phyloP scores from a whole-genome alignment of 768 basidiomycete genomes.

The Melanogaster broomeanus region DNA sequence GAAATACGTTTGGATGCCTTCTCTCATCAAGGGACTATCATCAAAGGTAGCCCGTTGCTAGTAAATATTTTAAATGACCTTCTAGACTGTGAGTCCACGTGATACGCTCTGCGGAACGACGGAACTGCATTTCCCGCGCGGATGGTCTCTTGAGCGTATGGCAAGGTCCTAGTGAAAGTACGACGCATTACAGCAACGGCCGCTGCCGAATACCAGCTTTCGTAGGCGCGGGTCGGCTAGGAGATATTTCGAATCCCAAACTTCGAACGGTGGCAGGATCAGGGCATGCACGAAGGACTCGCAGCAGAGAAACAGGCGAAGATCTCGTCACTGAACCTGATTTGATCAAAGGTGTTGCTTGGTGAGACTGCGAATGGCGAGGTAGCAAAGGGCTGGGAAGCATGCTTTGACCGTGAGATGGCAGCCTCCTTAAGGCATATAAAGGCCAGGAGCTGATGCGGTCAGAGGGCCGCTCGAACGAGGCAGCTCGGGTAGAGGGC shows the following conservation, averaged over 20 bases:
- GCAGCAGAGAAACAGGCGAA: slow-evolving; percentile 28
- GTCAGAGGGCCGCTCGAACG: slow-evolving; percentile 29
- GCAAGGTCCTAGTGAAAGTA: slow-evolving; percentile 33
- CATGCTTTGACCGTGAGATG: slow-evolving; percentile 12
- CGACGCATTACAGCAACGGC: slow-evolving; percentile 36
- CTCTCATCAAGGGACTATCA: no score
- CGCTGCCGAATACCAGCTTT: slow-evolving; percentile 38
- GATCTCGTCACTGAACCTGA: slow-evolving; percentile 24
- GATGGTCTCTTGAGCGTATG: slow-evolving; percentile 37
- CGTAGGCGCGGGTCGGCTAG: slow-evolving; percentile 22
- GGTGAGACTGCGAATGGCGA: slow-evolving; percentile 35
- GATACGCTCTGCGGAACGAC: slow-evolving; percentile 31
- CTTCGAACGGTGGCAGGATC: slow-evolving; percentile 32
- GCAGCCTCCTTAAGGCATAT: slow-evolving; percentile 38
- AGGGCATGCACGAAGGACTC: slow-evolving; percentile 37
- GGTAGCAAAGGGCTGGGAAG: slow-evolving; percentile 23
- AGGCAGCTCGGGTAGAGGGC: slow-evolving; percentile 28
- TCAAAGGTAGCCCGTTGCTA: no score
- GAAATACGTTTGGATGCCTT: slow-evolving; percentile 31
- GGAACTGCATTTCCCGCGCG: slow-evolving; percentile 36
- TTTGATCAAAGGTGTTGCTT: slow-evolving; percentile 37
- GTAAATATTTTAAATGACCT: no score
- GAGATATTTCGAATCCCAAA: slow-evolving; percentile 42
- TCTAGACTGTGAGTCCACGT: slow-evolving; percentile 35
- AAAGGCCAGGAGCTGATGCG: slow-evolving; percentile 33